Evolutionary conservation across 2,329 filamentous ascomycete species (phyloP).

Genomic region (Pyrenophora teres): DNA sequence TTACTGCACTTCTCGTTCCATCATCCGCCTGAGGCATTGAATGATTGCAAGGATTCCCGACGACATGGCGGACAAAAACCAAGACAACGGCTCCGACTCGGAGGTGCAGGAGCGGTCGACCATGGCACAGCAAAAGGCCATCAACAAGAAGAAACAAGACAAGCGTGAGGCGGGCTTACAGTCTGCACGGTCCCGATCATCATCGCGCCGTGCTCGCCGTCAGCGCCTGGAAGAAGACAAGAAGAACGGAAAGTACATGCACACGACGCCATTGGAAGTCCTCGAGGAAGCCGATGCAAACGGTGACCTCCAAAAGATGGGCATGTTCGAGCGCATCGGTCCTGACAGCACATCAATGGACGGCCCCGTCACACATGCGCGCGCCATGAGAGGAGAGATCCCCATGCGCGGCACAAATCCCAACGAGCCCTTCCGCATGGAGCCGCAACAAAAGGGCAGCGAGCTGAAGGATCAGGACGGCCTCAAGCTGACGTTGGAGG

Average conservation of each 20-base stretch:
- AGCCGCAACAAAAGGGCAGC: conserved; percentile 49
- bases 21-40: conserved; percentile 10
- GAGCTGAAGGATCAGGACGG: conserved; percentile 64
- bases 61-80: conserved; percentile 40
- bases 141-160: conserved; percentile 49
- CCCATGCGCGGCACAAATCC: conserved; percentile 59
- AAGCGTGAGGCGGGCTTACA: conserved; percentile 47
- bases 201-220: conserved; percentile 54
- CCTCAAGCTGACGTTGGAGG: conserved; percentile 71
- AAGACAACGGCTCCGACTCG: conserved; percentile 35
- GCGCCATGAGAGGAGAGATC: conserved; percentile 60
- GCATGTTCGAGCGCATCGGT: conserved; percentile 61
- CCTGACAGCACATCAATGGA: conserved; percentile 62
- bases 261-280: conserved; percentile 54
- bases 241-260: conserved; percentile 58
- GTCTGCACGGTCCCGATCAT: conserved; percentile 53
- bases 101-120: conserved; percentile 50
- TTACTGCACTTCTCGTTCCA: not conserved
- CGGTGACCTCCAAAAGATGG: conserved; percentile 53
- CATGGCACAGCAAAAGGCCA: conserved; percentile 53
- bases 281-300: conserved; percentile 59
- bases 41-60: conserved; percentile 24
- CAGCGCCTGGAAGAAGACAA: conserved; percentile 52
- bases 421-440: conserved; percentile 53
- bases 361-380: conserved; percentile 60